Evolutionary conservation across 2,329 filamentous ascomycete genomes (phyloP), one percentile per base, ranked within the genome.

Genomic region (Colletotrichum sublineola): DNA sequence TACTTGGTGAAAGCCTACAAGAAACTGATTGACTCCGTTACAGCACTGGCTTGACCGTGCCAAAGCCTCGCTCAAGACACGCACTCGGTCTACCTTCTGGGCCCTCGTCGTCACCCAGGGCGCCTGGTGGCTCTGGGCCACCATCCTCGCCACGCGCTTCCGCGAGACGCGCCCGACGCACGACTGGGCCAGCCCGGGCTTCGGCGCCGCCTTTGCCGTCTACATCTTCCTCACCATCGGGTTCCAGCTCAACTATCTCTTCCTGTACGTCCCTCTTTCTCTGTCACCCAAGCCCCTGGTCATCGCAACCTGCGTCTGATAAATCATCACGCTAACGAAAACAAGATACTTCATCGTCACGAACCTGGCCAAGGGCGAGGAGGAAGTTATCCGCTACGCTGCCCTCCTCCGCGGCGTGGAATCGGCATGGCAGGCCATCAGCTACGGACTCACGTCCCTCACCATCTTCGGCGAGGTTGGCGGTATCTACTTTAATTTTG

Each of bases 221-320:
- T 94, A 92, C 79, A 77, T 94, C 7, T 88, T 94, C 75, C 86
- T 93, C 75, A 89, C 90, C 0, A 81, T 89, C 14, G 89, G 90
- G 0, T 94, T 94, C 76, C 92, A 94, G 80, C 75, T 93, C 9
- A 94, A 94, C 79, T 94, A 94, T 78, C 85, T 94, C 74, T 94
- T 90, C 78, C 80, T 94, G 84, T 91, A 77, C 80, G 87, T 81
- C 20, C 50, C 14, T 9, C 18, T 46, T 0, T 8, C 8, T 29
- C 50, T 24, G 24, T 24, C 3, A 8, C 44, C 44, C 44, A n/a
- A 46, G 2, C 18, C 18, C 20, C 18, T n/a, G 20, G 18, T 1
- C 38, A n/a, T 46, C 3, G 18, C 18, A 20, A 9, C 24, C 14
- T 9, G 29, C 5, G 12, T 6, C 12, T 40, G 18, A 67, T 62